Evolutionary conservation across 1,284 basidiomycete species (phyloP), one percentile per base, ranked within the genome.

Genomic region (Termitomyces sp.): DNA sequence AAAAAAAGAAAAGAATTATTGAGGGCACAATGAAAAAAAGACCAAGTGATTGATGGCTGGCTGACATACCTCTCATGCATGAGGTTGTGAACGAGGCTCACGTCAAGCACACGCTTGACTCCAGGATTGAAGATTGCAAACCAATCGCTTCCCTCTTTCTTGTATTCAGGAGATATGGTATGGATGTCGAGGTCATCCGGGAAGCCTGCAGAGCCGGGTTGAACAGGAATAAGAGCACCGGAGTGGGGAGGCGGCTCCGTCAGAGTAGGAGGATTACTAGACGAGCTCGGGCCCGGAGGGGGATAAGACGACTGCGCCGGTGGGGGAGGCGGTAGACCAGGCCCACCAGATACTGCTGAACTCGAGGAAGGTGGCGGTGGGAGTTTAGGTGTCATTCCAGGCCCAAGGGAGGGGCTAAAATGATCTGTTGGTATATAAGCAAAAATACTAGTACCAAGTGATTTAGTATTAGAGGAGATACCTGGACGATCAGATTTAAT

Each of bases 101-200:
- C 92, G 68, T 98, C 94, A 54, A 97, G 74, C 56, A 83, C 80
- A 48, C 87, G 79, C 73, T 93, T 91, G 57, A 83, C 83, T 64
- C 90, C 88, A 13, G 91, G 88, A 68, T 94, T 97, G 78, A 94
- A 98, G 51, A 97, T 83, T 17, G 92, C 94, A 65, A 95, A 90
- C 96, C 96, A 99, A 70, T 98, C 97, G 36, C 77, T 75, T 0
- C 94, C 95, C 68, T 79, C 76, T 58, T 73, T 74, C 66, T 75
- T 77, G 50, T 69, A 62, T 33, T 78, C 77, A 0, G 74, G 64
- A 0, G 76, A 69, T 3, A 77, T 63, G 15, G 45, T 67, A 21
- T 71, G 66, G 1, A 70, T 66, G 53, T 76, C 73, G 8, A 73
- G 50, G 38, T 74, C 74, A 50, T 76, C 75, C 1, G 70, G 71